These are phyloP conservation scores for Tetrahymena elliotti DNA, from an alignment of 73 alveolate species.

Conservation along the genomic window DNA sequence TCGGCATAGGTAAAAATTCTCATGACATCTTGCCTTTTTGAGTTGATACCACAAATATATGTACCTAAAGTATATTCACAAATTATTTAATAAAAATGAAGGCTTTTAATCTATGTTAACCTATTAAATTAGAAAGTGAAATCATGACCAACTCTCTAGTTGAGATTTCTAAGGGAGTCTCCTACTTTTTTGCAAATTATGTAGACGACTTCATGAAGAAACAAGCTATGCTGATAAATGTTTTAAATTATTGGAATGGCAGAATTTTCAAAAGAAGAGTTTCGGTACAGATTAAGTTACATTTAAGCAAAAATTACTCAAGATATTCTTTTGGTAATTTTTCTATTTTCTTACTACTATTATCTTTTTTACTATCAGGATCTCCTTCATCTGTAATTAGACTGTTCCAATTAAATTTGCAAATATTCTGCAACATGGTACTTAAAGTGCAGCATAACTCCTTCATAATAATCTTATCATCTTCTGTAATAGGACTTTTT, in stretches of 20 bases:
- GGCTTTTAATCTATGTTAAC: no score
- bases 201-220: neutral
- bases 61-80: conserved; percentile 6
- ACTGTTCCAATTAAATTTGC: conserved; percentile 3
- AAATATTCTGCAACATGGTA: neutral
- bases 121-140: neutral
- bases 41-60: conserved; percentile 8
- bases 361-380: neutral
- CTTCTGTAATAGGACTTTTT: conserved; percentile 23
- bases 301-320: neutral
- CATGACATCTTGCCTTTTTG: conserved; percentile 8
- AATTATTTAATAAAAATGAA: no score
- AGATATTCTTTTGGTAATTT: neutral
- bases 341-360: neutral
- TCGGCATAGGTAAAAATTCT: neutral
- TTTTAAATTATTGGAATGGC: neutral
- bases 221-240: neutral
- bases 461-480: conserved; percentile 33
- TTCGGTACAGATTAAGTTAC: neutral
- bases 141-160: conserved; percentile 3
- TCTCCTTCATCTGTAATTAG: conserved; percentile 5
- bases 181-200: neutral
- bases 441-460: conserved; percentile 28
- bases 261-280: neutral
- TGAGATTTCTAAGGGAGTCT: conserved; percentile 6